Conservation (phyloP, 2,329 filamentous ascomycete species). For the Didymella sp. region DNA sequence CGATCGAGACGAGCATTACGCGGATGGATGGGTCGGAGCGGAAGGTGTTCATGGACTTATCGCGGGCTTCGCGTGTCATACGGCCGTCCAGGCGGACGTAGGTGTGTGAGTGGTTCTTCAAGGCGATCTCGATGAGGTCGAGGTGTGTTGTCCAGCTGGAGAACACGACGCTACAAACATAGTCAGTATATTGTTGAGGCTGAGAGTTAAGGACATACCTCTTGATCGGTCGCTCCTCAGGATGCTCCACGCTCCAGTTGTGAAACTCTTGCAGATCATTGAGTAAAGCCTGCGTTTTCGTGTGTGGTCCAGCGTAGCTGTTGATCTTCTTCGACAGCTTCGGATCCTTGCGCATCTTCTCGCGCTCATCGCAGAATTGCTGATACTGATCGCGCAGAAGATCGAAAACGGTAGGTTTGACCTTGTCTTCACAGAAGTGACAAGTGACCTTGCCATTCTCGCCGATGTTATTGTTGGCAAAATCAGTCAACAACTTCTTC, state of each 20-base stretch:
- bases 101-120: slow-evolving; percentile 69
- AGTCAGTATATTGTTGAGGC: neutral
- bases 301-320: slow-evolving; percentile 83
- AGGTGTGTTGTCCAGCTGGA: slow-evolving; percentile 96
- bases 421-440: slow-evolving; percentile 69
- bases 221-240: slow-evolving; percentile 78
- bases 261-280: slow-evolving; percentile 73
- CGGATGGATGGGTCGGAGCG: slow-evolving; percentile 73
- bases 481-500: slow-evolving; percentile 63
- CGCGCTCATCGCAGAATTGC: slow-evolving; percentile 62
- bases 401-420: slow-evolving; percentile 70
- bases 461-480: slow-evolving; percentile 50
- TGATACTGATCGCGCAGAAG: slow-evolving; percentile 67
- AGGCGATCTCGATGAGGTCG: slow-evolving; percentile 85
- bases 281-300: slow-evolving; percentile 85
- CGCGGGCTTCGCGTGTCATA: slow-evolving; percentile 79
- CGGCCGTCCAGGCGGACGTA: slow-evolving; percentile 88
- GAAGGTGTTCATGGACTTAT: slow-evolving; percentile 78
- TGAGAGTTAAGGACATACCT: slow-evolving; percentile 49
- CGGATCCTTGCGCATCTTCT: slow-evolving; percentile 59
- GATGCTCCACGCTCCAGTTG: slow-evolving; percentile 65
- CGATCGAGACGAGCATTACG: slow-evolving; percentile 90
- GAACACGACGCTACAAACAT: slow-evolving; percentile 74
- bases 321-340: slow-evolving; percentile 67
- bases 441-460: slow-evolving; percentile 65